Base-by-base conservation (phyloP, 1,139 yeast genomes). In the Geotrichum bryndzae region DNA sequence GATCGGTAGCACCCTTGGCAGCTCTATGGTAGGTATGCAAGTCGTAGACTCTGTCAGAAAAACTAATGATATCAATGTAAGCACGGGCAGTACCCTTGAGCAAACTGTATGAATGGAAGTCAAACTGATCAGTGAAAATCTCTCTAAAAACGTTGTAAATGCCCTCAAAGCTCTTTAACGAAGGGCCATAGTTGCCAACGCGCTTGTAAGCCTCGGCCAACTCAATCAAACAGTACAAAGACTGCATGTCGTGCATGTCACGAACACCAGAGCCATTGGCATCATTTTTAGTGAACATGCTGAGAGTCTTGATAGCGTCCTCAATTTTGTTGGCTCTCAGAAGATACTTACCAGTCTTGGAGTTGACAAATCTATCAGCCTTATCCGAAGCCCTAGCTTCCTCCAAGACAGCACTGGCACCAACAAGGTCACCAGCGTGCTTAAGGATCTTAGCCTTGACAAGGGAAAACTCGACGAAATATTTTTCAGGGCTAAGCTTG, bases 31-130 rank as follows among this genome's bases (percentile, higher is more conserved):
- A 91, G 55, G 86, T 81, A 2, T 95, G 90, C 53, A 88, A 84
- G 2, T 84, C 74, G 71, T 81, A 90, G 53, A 94, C 74, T 27
- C 77, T 72, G 70, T 91, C 95, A 65, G 87, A 96, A 98, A 98
- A 94, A 57, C 79, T 75, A 60, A 92, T 69, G 80, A 89, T 84
- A 33, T 84, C 86, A 50, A 89, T 68, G 71, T 94, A 94, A 29
- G 94, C 87, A 65, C 96, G 82, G 33, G 95, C 87, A 4, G 98
- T 90, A 18, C 98, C 98, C 69, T 88, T 85, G 76, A 97, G 84
- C 80, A 90, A 84, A 73, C 96, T 88, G 74, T 90, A 94, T 54
- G 88, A 86, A 74, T 94, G 99, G 85, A 94, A 94, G 73, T 94
- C 99, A 68, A 88, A 83, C 76, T 94, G 97, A 71, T 95, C 99